Evolutionary conservation across 495 filamentous ascomycete species (phyloP).

Genomic region (Aspergillus affinis): DNA sequence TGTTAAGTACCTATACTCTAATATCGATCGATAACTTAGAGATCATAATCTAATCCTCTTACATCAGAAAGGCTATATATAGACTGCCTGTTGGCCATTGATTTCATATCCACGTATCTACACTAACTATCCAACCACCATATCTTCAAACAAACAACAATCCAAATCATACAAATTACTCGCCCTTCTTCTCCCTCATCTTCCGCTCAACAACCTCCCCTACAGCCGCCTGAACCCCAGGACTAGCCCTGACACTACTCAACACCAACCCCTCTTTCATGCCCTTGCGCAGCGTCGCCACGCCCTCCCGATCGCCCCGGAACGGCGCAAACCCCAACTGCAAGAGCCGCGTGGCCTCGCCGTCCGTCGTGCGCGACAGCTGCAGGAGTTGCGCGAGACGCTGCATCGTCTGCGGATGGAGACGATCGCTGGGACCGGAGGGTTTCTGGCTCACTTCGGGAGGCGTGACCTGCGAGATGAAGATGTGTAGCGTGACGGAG

Average conservation of each 20-base stretch:
- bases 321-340: constrained; percentile 83
- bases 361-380: constrained; percentile 55
- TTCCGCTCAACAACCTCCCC: constrained; percentile 59
- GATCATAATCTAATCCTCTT: too few species aligned
- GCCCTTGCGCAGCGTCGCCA: constrained; percentile 58
- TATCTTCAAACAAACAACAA: not conserved
- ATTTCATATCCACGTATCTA: not conserved
- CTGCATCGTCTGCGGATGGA: constrained; percentile 39
- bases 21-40: too few species aligned
- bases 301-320: constrained; percentile 61
- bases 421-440: constrained; percentile 19
- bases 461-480: constrained; percentile 73
- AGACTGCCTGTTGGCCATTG: too few species aligned
- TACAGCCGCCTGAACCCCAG: constrained; percentile 73
- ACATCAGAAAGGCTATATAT: too few species aligned
- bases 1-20: too few species aligned
- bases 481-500: constrained; percentile 80
- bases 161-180: constrained; percentile 4
- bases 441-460: constrained; percentile 34
- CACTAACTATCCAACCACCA: not conserved
- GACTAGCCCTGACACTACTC: constrained; percentile 68
- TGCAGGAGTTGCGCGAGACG: constrained; percentile 43
- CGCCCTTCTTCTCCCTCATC: constrained; percentile 30
- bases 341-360: constrained; percentile 67
- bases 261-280: constrained; percentile 77